Evolutionary conservation across 352 stramenopile species (phyloP).

Genomic region (Peronosclerospora sorghi): DNA sequence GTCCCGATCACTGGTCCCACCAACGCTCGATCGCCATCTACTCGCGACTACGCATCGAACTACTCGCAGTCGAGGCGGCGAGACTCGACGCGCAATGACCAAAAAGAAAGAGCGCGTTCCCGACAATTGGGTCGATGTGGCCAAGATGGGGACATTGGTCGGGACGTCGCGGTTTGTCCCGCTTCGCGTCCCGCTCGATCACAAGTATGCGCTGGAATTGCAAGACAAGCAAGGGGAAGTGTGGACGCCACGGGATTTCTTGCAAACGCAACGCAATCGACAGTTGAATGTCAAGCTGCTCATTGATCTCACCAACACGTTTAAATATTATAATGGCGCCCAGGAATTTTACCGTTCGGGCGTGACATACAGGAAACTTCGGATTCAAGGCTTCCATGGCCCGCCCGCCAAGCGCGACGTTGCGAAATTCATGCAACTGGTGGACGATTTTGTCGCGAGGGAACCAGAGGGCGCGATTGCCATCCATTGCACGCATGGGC

Average conservation of each 20-base stretch:
- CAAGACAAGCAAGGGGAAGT: slow-evolving; percentile 20
- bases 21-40: no score
- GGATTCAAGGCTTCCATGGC: slow-evolving; percentile 58
- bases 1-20: no score
- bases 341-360: slow-evolving; percentile 30
- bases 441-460: slow-evolving; percentile 43
- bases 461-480: slow-evolving; percentile 37
- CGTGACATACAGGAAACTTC: slow-evolving; percentile 68
- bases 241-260: slow-evolving; percentile 50
- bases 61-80: no score
- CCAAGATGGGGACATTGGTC: slow-evolving; percentile 58
- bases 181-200: slow-evolving; percentile 61
- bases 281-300: slow-evolving; percentile 47
- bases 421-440: slow-evolving; percentile 44
- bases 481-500: slow-evolving; percentile 70
- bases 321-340: slow-evolving; percentile 71
- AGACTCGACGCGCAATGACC: slow-evolving; percentile 11
- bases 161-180: slow-evolving; percentile 44
- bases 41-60: no score
- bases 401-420: slow-evolving; percentile 42
- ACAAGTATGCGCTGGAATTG: slow-evolving; percentile 44
- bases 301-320: slow-evolving; percentile 78
- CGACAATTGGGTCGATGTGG: slow-evolving; percentile 72
- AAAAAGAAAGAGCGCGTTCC: slow-evolving; percentile 35
- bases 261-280: slow-evolving; percentile 27